These are phyloP conservation scores for Dactylellina drechsleri DNA, from an alignment of 2,329 filamentous ascomycete genomes.

Conservation along the genomic window DNA sequence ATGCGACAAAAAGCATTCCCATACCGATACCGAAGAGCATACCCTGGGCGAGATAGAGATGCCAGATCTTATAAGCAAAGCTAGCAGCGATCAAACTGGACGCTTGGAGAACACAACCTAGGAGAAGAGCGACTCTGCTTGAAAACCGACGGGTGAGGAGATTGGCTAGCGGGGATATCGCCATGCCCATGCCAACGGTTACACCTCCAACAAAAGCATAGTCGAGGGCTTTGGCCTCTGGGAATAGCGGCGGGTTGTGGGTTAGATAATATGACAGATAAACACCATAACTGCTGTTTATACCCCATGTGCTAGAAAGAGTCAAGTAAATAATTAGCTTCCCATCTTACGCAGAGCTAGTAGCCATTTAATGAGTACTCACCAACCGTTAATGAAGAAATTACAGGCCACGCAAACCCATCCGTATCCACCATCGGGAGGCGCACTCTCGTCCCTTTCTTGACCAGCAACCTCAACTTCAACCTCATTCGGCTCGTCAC, in stretches of 20 bases:
- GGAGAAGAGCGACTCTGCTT: slow-evolving; percentile 71
- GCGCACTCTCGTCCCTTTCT: slow-evolving; percentile 59
- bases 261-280: slow-evolving; percentile 80
- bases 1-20: slow-evolving; percentile 78
- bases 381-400: slow-evolving; percentile 53
- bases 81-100: slow-evolving; percentile 75
- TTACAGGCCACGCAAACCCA: slow-evolving; percentile 57
- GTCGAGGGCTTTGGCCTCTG: slow-evolving; percentile 71
- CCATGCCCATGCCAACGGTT: slow-evolving; percentile 61
- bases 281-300: slow-evolving; percentile 72
- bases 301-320: slow-evolving; percentile 62
- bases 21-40: slow-evolving; percentile 80
- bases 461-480: slow-evolving; percentile 36
- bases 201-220: slow-evolving; percentile 83
- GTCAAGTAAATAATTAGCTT: slow-evolving; percentile 50
- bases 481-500: slow-evolving; percentile 8
- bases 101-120: slow-evolving; percentile 73
- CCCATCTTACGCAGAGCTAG: neutral
- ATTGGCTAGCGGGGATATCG: slow-evolving; percentile 76
- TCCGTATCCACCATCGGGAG: slow-evolving; percentile 71
- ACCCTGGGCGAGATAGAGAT: slow-evolving; percentile 79
- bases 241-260: slow-evolving; percentile 68
- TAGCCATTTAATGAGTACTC: slow-evolving; percentile 7
- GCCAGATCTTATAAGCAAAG: slow-evolving; percentile 76
- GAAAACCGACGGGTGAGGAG: slow-evolving; percentile 70